Base-by-base conservation (phyloP, 352 stramenopile genomes). In the Globisporangium carolinianum region DNA sequence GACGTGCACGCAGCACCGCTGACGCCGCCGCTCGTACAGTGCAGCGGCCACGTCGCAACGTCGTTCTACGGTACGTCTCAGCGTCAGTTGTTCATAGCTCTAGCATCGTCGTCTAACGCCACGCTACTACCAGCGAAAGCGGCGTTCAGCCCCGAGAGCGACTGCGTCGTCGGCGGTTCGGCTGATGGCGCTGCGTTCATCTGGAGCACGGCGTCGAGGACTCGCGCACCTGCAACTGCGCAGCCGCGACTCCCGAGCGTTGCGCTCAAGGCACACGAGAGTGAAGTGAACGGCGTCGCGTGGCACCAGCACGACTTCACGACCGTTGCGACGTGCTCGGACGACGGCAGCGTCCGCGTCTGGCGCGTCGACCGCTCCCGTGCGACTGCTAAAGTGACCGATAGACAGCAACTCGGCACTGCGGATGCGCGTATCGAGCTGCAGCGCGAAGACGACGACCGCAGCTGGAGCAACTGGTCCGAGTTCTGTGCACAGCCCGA, bases 251-350 rank as follows among this genome's bases (percentile, higher is more conserved):
- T 63, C 37, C 80, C 80, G 12, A 56, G 55, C 9, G 53, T 75
- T 2, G 81, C 71, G n/a, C 60, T 91, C 6, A 87, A 87, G 55
- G 76, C 69, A 4, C 81, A 91, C 55, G 49, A 43, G 35, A 73
- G 69, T 39, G 81, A 91, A 62, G 79, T 88, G 15, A 91, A 87
- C 55, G 77, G 76, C 55, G 75, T 91, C 0, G 67, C 73, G 18
- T 89, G 79, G 75, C 76, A 68, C 56, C 62, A 54, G 14, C 67
- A 60, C 7, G 76, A 88, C 57, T 83, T 78, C 50, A 73, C 63
- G 12, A 61, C 74, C 51, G 59, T 89, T 53, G 75, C 76, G 5
- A 76, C 76, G 0, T 81, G 71, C 48, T 89, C 78, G 0, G 81
- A 91, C 61, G 81, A 91, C 56, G 81, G 81, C 51, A 89, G 68